Evolutionary conservation across 768 basidiomycete species (phyloP).

Genomic region (Kwoniella sp.): DNA sequence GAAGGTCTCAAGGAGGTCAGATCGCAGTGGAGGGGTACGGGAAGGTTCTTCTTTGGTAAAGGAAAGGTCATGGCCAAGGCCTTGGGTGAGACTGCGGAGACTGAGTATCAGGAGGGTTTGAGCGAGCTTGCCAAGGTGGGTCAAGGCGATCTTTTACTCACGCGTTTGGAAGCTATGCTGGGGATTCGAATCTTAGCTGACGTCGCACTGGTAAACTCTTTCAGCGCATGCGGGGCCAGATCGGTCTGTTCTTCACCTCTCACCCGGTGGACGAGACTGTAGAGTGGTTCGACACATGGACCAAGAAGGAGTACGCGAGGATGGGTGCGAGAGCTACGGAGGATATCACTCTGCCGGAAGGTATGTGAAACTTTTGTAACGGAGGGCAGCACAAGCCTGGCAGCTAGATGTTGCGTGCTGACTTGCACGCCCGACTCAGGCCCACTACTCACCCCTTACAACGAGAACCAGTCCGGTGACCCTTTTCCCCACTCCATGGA

Average conservation of each 20-base stretch:
- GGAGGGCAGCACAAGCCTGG: neutral
- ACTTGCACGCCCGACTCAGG: slow-evolving; percentile 57
- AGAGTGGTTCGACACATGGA: slow-evolving; percentile 92
- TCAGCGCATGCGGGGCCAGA: slow-evolving; percentile 91
- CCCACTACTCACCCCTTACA: slow-evolving; percentile 69
- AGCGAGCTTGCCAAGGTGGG: slow-evolving; percentile 76
- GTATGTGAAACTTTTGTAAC: slow-evolving; percentile 36
- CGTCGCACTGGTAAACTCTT: neutral
- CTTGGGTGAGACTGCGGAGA: slow-evolving; percentile 80
- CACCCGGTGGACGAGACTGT: slow-evolving; percentile 84
- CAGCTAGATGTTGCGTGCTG: too few relatives aligned
- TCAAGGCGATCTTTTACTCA: neutral
- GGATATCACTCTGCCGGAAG: slow-evolving; percentile 71
- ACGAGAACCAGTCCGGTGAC: slow-evolving; percentile 68
- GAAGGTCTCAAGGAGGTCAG: slow-evolving; percentile 90
- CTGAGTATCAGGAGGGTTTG: slow-evolving; percentile 78
- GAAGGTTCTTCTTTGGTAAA: slow-evolving; percentile 85
- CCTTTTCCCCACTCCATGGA: slow-evolving; percentile 98
- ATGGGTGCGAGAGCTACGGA: slow-evolving; percentile 77
- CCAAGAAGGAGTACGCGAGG: slow-evolving; percentile 87
- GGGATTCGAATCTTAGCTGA: neutral
- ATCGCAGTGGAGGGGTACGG: slow-evolving; percentile 89
- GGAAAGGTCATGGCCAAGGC: slow-evolving; percentile 89
- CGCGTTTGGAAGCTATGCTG: neutral
- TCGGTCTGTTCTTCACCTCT: slow-evolving; percentile 90